phyloP scores from a whole-genome alignment of 73 alveolate genomes.

The Paraurostyla sp. region DNA sequence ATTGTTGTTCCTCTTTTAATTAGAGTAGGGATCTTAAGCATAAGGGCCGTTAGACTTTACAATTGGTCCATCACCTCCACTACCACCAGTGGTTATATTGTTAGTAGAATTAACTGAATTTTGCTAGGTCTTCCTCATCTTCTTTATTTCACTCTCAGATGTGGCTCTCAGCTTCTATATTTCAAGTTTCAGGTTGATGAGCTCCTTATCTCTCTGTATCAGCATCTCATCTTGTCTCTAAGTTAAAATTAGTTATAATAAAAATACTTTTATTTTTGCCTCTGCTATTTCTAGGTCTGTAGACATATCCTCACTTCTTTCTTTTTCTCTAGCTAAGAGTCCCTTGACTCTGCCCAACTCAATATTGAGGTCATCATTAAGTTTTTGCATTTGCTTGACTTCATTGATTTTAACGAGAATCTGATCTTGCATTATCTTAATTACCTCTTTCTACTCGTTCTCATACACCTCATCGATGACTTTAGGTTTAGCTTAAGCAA shows the following conservation, averaged over 20 bases:
- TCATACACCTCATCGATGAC: conserved; percentile 20
- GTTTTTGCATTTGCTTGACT: neutral
- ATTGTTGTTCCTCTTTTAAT: neutral
- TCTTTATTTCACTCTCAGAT: conserved; percentile 33
- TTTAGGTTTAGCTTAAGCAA: neutral
- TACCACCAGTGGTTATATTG: conserved; percentile 27
- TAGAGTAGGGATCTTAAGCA: neutral
- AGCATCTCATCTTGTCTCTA: conserved; percentile 21
- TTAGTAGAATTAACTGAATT: neutral
- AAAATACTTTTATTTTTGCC: neutral
- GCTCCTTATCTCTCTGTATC: neutral
- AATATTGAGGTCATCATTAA: conserved; percentile 4
- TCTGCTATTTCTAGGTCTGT: neutral
- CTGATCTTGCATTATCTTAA: conserved; percentile 13
- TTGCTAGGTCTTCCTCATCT: neutral
- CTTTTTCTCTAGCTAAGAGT: neutral
- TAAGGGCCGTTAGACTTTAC: neutral
- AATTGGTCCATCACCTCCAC: neutral
- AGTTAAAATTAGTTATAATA: neutral
- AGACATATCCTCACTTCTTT: conserved; percentile 5
- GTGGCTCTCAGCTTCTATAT: conserved; percentile 4
- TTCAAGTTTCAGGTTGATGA: neutral
- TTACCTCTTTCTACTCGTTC: conserved; percentile 26
- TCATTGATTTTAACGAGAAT: conserved; percentile 17
- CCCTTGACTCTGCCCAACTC: conserved; percentile 33